Percentiles rank a stretch among this genome's conserved stretches.
phyloP scores from a whole-genome alignment of 2,329 filamentous ascomycete species.

The Ophiostoma pallidulum region DNA sequence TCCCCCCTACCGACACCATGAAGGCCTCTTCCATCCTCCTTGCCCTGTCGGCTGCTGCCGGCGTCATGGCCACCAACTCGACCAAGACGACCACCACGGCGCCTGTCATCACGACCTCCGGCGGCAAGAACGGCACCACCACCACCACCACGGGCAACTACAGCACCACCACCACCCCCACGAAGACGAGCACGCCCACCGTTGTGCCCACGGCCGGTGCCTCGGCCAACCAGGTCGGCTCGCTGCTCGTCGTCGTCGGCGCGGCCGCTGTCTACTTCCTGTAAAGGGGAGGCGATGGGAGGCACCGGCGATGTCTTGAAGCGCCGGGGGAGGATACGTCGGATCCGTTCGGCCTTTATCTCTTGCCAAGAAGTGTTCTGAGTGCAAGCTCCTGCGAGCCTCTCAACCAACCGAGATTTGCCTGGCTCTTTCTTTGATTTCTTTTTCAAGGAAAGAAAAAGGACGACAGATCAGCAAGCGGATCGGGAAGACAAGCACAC shows the following conservation, averaged over 20 bases:
- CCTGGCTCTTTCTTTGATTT: no score
- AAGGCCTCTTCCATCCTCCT: conserved; percentile 10
- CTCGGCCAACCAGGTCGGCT: conserved; percentile 23
- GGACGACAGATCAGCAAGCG: no score
- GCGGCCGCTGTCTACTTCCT: conserved; percentile 32
- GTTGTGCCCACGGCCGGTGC: conserved; percentile 22
- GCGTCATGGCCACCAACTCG: not conserved
- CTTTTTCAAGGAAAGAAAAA: no score
- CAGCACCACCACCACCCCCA: not conserved
- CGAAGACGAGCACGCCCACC: not conserved
- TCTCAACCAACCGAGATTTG: no score
- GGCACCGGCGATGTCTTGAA: no score
- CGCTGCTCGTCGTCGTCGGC: conserved; percentile 29
- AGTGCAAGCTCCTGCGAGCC: no score
- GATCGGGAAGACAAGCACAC: no score
- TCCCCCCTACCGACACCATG: conserved; percentile 3
- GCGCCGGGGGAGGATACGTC: no score
- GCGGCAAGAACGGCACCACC: not conserved
- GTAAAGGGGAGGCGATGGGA: no score
- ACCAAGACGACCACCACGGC: not conserved
- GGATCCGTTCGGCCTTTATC: no score
- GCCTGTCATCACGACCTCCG: not conserved
- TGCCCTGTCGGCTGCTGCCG: conserved; percentile 4
- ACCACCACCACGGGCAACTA: not conserved
- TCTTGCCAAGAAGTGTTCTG: no score